A percentile compares a stretch with the other conserved stretches of the same genome.
Conservation (phyloP, 202 grass and related monocot genomes). For the Setaria viridis region DNA sequence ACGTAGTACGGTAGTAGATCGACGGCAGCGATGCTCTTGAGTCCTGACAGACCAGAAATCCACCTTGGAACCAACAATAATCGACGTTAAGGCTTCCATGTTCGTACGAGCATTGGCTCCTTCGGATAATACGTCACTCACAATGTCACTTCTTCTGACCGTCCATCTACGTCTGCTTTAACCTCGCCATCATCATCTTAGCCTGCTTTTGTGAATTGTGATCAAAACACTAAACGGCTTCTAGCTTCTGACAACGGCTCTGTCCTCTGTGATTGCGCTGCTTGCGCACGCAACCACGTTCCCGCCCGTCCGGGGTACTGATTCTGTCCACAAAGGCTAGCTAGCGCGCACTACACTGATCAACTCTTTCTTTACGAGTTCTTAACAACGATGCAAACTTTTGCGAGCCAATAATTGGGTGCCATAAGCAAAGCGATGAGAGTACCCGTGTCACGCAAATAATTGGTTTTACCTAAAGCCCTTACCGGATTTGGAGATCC, state of each 20-base stretch:
- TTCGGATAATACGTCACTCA: no score
- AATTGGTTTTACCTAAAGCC: conserved; percentile 4
- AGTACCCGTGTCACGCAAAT: neutral
- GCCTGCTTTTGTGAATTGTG: neutral
- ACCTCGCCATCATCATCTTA: no score
- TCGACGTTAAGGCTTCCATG: no score
- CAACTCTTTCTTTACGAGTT: neutral
- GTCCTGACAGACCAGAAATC: no score
- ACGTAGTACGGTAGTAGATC: no score
- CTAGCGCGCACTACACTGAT: neutral
- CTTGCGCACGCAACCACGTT: neutral
- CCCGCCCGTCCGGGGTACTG: neutral
- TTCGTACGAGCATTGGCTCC: no score
- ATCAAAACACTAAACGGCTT: neutral
- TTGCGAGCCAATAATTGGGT: conserved; percentile 4
- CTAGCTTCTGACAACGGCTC: neutral
- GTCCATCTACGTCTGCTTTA: no score
- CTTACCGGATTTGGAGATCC: neutral
- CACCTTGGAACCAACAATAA: no score
- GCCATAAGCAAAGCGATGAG: neutral
- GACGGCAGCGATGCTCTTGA: no score
- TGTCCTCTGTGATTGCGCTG: neutral
- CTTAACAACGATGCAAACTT: neutral
- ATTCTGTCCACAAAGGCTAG: conserved; percentile 4
- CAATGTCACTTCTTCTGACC: no score